Base-by-base conservation (phyloP, 495 filamentous ascomycete genomes). In the Glarea lozoyensis region DNA sequence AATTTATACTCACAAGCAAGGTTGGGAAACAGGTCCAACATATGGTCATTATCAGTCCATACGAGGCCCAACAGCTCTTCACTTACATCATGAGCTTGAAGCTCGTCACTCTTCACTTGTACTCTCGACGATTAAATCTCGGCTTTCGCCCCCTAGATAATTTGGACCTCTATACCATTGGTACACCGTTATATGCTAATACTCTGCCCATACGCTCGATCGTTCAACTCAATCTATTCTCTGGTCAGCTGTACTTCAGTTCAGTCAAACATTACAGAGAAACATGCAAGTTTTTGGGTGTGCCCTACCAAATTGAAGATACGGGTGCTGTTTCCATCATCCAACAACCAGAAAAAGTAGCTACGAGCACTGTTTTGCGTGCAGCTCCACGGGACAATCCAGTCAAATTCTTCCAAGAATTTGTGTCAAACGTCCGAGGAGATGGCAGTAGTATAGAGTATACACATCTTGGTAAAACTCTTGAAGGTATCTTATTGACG, bases 171-270 rank as follows among this genome's bases (percentile, higher is more conserved):
- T 75, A 58, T 43, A 56, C 60, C 10, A 40, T 66, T 34, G 64
- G 64, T 6, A 2, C 45, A 4, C 24, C 34, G 10, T 52, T 35
- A 13, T 10, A 32, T 25, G 12, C 13, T 40, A 56, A n/a, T 38
- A 7, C 7, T 29, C 40, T 27, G 29, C 49, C 16, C 50, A 56
- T 40, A 13, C 31, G 48, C 0, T 45, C 70, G 16, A 32, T 60
- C 1, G 54, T 61, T 2, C 64, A 79, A 37, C 64, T 86, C 10
- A 80, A 81, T 47, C 62, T 86, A 4, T 86, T 85, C 50, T 66
- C 82, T 0, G 81, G 82, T 9, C 75, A 81, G 43, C 64, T 86
- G 0, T 86, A 82, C 55, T 57, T 86, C 6, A 41, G 40, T 10
- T 65, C 63, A 1, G 76, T 67, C 39, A 40, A 57, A 2, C 68